Conservation (phyloP, 257 asterid genomes). For the Henckelia pumila region DNA sequence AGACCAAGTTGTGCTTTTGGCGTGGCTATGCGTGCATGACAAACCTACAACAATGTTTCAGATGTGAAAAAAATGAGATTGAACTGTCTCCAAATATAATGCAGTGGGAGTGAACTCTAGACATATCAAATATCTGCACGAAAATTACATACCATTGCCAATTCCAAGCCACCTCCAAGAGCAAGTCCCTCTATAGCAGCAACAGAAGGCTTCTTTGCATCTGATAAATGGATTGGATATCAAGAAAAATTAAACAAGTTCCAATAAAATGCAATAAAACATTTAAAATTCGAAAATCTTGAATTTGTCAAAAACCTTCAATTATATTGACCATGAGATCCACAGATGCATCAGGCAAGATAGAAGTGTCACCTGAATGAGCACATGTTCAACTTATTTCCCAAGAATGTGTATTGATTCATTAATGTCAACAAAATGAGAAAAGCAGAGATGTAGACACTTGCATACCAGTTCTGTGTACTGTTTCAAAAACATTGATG, state of each 20-base stretch:
- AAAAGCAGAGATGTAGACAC: neutral
- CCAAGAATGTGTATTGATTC: conserved; percentile 14
- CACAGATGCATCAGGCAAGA: conserved; percentile 64
- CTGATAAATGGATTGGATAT: conserved; percentile 38
- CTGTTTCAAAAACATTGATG: conserved; percentile 73
- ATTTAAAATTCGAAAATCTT: conserved; percentile 14
- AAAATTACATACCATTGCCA: conserved; percentile 71
- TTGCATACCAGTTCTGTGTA: conserved; percentile 61
- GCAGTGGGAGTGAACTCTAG: conserved; percentile 4
- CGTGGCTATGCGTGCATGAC: conserved; percentile 95
- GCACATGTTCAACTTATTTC: conserved; percentile 23
- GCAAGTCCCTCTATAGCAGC: conserved; percentile 96
- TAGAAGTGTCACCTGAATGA: conserved; percentile 69
- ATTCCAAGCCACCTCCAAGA: conserved; percentile 96
- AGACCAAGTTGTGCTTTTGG: conserved; percentile 79
- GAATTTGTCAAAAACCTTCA: conserved; percentile 56
- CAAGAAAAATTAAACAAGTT: conserved; percentile 18
- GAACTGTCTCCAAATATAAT: conserved; percentile 16
- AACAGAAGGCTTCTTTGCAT: conserved; percentile 85
- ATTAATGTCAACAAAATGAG: conserved; percentile 7
- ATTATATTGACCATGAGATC: conserved; percentile 52
- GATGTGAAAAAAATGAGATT: conserved; percentile 10
- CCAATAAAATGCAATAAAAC: conserved; percentile 4
- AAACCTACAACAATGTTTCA: conserved; percentile 49
- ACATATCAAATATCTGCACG: conserved; percentile 10